Evolutionary conservation across 768 basidiomycete species (phyloP), one percentile per base, ranked within the genome.

Genomic region (Tylopilus vinaceipallidus): DNA sequence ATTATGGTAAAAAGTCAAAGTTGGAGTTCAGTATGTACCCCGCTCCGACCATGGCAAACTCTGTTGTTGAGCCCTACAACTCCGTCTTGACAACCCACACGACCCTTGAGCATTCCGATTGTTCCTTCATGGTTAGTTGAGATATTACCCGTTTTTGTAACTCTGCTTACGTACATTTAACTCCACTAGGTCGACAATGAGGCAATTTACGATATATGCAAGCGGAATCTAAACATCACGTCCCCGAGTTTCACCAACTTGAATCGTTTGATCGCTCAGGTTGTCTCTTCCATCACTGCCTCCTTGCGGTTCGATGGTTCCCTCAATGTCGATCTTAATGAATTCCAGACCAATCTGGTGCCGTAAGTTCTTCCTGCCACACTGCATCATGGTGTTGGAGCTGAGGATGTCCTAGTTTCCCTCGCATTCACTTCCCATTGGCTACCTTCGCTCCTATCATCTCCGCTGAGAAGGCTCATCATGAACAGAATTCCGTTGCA

Each of bases 1-100:
- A 99, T 71, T 99, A 97, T 61, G 95, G 95, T 69, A 99, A 98
- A 75, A 99, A 98, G 75, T 94, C 91, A 48, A 98, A 98, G 78
- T 83, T 98, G 55, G 95, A 99, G 73, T 98, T 98, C 78, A 88
- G 91, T 58, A 92, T 97, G 36, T 97, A 95, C 73, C 95, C 95
- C 41, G 91, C 94, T 6, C 94, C 94, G 11, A 87, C 88, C 63
- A 80, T 95, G 68, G 87, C 91, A 26, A 94, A 85, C 73, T 95
- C 95, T 11, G 91, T 98, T 45, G 95, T 98, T 24, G 95, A 98
- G 75, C 95, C 95, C 1, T 98, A 98, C 79, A 98, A 98, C 80
- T 86, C 88, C 10, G 90, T 95, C 42, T 74, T 98, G 63, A 98
- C 95, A 39, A 98, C 95, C 33, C 95, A 98, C 76, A 97, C 95